Base-by-base conservation (phyloP, 1,284 basidiomycete species). In the Cystobasidium slooffiae region DNA sequence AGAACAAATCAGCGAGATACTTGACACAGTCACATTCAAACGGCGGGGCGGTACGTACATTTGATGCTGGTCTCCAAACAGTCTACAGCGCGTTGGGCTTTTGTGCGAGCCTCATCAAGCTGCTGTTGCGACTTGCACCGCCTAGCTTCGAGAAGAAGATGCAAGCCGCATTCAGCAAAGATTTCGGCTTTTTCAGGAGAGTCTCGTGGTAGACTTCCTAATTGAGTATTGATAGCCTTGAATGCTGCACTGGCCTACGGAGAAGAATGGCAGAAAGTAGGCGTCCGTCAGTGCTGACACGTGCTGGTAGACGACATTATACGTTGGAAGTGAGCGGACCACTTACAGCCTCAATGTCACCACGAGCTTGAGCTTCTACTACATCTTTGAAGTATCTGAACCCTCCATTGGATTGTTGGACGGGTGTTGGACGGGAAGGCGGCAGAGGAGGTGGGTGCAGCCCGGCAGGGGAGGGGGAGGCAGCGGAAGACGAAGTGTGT, bases 161-260 rank as follows among this genome's bases (percentile, higher is more conserved):
- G 55, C 53, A 69, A 41, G 7, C 68, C 68, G 44, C 55, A 59
- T 49, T 69, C 68, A 24, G 55, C 68, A 31, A 69, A 56, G 8
- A 69, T 69, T 39, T 44, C 68, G 43, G 68, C 55, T 18, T 47
- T 53, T 49, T 69, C 68, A 22, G 22, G 41, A 8, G 55, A 69
- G 20, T 59, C 44, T 44, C 14, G 18, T 8, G 68, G 55, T 9
- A 69, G 44, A 14, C 5, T 49, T 16, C 43, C 20, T 3, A 69
- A 56, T 14, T 52, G 55, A 14, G 6, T 20, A 14, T 41, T 49
- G 6, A 69, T 31, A 22, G 39, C 41, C 9, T 61, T 59, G 47
- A 46, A 69, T 8, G 39, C 68, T 6, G 56, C 44, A 20, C 44
- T 59, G 20, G 56, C 44, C 68, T 69, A 18, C 37, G 18, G 8